A percentile compares a stretch with the other conserved stretches of the same genome.
phyloP scores from a whole-genome alignment of 176 grass and related monocot genomes.

The Bonia amplexicaulis region DNA sequence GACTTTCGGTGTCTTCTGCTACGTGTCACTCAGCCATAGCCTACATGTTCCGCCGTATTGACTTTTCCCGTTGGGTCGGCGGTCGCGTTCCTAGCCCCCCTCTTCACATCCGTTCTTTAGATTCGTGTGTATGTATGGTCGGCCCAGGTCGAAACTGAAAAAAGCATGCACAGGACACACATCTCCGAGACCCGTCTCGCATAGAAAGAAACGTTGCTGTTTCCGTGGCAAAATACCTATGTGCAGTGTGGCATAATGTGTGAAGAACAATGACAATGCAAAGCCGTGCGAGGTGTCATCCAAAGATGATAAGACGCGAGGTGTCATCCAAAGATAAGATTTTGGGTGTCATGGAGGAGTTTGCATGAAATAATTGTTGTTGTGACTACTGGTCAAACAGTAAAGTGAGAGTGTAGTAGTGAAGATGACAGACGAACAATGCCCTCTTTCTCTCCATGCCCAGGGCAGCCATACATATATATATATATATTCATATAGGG shows the following conservation, averaged over 20 bases:
- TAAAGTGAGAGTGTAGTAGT: too few relatives aligned
- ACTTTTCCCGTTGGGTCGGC: neutral
- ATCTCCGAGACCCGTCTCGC: neutral
- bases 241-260: neutral
- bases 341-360: neutral
- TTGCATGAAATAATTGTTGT: neutral
- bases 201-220: neutral
- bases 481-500: too few relatives aligned
- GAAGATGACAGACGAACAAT: too few relatives aligned
- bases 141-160: neutral
- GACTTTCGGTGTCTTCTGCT: constrained; percentile 33
- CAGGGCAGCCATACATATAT: too few relatives aligned
- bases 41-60: constrained; percentile 13
- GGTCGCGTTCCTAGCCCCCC: neutral
- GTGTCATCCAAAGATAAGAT: neutral
- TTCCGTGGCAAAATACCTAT: neutral
- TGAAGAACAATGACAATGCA: neutral
- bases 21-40: constrained; percentile 43
- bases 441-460: too few relatives aligned
- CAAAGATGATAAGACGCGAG: neutral
- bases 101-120: constrained; percentile 39
- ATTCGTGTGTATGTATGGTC: neutral
- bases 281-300: neutral
- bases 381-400: too few relatives aligned
- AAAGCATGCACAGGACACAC: neutral